Percentiles rank a stretch among this genome's conserved stretches.
phyloP scores from a whole-genome alignment of 2,329 filamentous ascomycete genomes.

The Cladosporium sp. region DNA sequence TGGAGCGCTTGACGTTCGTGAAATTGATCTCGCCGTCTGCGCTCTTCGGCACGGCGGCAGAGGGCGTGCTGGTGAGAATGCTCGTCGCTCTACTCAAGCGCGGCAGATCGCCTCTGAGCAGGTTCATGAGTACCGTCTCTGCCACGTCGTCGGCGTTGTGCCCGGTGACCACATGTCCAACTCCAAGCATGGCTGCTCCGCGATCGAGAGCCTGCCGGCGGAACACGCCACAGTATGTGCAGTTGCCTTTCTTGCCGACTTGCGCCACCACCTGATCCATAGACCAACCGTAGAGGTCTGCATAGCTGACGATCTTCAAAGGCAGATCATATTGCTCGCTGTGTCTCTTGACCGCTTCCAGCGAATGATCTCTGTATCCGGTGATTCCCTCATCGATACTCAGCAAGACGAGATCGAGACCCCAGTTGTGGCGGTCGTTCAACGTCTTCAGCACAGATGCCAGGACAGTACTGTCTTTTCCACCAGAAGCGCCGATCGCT shows the following conservation, averaged over 20 bases:
- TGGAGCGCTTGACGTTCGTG: conserved; percentile 90
- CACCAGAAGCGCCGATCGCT: conserved; percentile 92
- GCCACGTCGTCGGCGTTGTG: conserved; percentile 98
- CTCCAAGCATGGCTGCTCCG: conserved; percentile 79
- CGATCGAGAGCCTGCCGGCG: conserved; percentile 89
- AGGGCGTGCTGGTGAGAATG: conserved; percentile 68
- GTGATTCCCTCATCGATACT: conserved; percentile 97
- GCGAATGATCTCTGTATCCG: conserved; percentile 90
- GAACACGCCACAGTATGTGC: conserved; percentile 98
- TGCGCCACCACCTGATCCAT: conserved; percentile 98
- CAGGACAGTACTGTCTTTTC: conserved; percentile 95
- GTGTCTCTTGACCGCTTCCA: conserved; percentile 96
- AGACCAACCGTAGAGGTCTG: conserved; percentile 94
- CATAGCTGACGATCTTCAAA: conserved; percentile 87
- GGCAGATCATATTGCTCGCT: conserved; percentile 87
- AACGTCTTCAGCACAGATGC: conserved; percentile 92
- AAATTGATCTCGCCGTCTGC: conserved; percentile 43
- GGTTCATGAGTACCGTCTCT: conserved; percentile 96
- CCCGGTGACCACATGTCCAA: conserved; percentile 91
- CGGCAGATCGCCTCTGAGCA: conserved; percentile 84
- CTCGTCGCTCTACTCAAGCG: conserved; percentile 83
- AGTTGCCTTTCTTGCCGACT: conserved; percentile 97
- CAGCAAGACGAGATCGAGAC: conserved; percentile 77
- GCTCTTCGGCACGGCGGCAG: conserved; percentile 16
- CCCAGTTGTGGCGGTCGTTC: conserved; percentile 85